phyloP scores from a whole-genome alignment of 768 basidiomycete genomes.

The Daedaleopsis nitida region DNA sequence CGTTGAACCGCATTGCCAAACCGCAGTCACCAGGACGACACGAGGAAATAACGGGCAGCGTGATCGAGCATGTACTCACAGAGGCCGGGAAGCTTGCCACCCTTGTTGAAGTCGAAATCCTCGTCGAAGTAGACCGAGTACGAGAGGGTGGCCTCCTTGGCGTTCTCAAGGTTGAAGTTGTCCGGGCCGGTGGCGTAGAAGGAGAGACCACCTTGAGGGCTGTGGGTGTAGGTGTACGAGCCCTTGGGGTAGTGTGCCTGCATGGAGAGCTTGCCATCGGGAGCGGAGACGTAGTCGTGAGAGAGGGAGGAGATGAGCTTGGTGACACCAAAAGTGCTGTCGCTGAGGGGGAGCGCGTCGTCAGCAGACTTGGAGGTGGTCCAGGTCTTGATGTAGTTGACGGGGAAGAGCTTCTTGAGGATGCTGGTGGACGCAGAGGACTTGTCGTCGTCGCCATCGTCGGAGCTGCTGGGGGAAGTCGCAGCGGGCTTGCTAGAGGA shows the following conservation, averaged over 20 bases:
- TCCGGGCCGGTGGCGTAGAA: constrained; percentile 69
- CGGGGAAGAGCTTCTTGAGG: constrained; percentile 27
- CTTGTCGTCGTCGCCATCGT: not conserved
- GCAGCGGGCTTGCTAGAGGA: not conserved
- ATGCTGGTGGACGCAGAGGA: constrained; percentile 1
- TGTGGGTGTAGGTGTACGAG: constrained; percentile 51
- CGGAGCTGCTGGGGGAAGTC: constrained; percentile 1
- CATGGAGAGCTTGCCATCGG: constrained; percentile 28
- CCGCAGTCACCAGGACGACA: no score
- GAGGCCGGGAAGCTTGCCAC: constrained; percentile 75
- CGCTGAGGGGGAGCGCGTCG: constrained; percentile 28
- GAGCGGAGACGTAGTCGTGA: constrained; percentile 28
- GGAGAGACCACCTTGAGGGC: constrained; percentile 60
- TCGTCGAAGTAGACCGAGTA: constrained; percentile 63
- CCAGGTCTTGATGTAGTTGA: constrained; percentile 26
- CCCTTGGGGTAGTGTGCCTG: constrained; percentile 40
- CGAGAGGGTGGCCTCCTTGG: constrained; percentile 66
- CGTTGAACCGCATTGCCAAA: no score
- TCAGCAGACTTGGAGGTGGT: constrained; percentile 25
- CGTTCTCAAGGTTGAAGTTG: constrained; percentile 53
- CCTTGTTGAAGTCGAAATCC: constrained; percentile 65
- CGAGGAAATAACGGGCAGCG: no score
- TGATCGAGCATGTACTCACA: constrained; percentile 43
- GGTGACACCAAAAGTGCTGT: constrained; percentile 29
- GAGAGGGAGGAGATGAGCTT: constrained; percentile 25